Evolutionary conservation across 2,329 filamentous ascomycete species (phyloP), one percentile per base, ranked within the genome.

Genomic region (Fusarium fracticaudum): DNA sequence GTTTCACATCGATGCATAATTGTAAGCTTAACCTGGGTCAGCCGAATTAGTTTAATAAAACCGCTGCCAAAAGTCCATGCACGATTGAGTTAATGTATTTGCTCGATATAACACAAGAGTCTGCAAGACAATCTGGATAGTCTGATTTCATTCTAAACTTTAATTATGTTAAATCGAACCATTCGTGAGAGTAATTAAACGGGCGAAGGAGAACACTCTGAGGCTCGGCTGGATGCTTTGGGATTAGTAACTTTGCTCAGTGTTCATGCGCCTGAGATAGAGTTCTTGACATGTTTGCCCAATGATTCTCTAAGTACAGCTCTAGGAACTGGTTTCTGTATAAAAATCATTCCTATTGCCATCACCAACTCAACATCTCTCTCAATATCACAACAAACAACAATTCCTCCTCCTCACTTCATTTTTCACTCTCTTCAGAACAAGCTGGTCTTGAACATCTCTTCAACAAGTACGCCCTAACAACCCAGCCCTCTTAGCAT

Each of bases 401-500:
- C 12, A 17, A 4, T 10, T 5, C 3, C 3, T 22, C 8, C 6
- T 17, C 9, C 4, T 15, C 4, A 8, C 2, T 26, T 17, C 2
- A 22, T 1, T 7, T 10, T 3, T 1, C 2, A 17, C 2, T 9
- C 9, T 22, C 3, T 12, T 38, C 14, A 26, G 1, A 38, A 26
- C 50, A 54, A 38, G 50, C 33, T 26, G 33, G 50, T 26, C 50
- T 54, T 54, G 33, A 22, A 22, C 13, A 3, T 1, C 2, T 6
- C 6, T 8, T 1, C 7, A 0, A 37, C n/a, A 35, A 37, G n/a
- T 20, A 53, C 3, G 8, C 2, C 8, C 15, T 9, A 7, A 31
- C 0, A 3, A 9, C 10, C 6, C 2, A n/a, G 0, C 12, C 7
- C 12, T 8, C n/a, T 4, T 14, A 14, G 15, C 26, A 18, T 7